Evolutionary conservation across 345 rosid genomes (phyloP).

Genomic region (Draba incana): DNA sequence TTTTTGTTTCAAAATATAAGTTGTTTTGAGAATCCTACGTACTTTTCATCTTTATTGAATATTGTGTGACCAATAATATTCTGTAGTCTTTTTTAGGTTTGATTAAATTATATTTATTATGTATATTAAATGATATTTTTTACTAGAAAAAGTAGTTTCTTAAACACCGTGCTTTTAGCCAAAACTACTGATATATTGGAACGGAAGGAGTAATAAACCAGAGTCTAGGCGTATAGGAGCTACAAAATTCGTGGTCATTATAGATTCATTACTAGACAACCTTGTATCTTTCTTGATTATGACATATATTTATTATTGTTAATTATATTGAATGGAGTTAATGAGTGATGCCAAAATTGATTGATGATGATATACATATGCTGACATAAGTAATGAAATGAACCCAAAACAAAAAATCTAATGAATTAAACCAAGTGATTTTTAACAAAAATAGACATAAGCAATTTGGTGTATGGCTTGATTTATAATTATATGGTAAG

Average conservation of each 20-base stretch:
- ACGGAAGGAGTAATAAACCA: too few species aligned
- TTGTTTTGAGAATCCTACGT: too few species aligned
- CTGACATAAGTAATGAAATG: background rate
- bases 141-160: too few species aligned
- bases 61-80: too few species aligned
- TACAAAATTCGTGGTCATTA: background rate
- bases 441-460: background rate
- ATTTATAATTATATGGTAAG: background rate
- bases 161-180: too few species aligned
- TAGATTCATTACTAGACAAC: background rate
- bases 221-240: slow-evolving; percentile 24
- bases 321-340: background rate
- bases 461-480: background rate
- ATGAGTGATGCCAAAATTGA: slow-evolving; percentile 5
- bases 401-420: background rate
- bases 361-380: background rate
- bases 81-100: too few species aligned
- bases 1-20: too few species aligned
- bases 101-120: too few species aligned
- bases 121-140: too few species aligned
- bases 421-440: background rate
- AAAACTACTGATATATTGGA: too few species aligned
- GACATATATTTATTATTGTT: background rate
- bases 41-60: too few species aligned
- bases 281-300: background rate